phyloP scores from a whole-genome alignment of 164 flowering plant species.

The Kingdonia uniflora region DNA sequence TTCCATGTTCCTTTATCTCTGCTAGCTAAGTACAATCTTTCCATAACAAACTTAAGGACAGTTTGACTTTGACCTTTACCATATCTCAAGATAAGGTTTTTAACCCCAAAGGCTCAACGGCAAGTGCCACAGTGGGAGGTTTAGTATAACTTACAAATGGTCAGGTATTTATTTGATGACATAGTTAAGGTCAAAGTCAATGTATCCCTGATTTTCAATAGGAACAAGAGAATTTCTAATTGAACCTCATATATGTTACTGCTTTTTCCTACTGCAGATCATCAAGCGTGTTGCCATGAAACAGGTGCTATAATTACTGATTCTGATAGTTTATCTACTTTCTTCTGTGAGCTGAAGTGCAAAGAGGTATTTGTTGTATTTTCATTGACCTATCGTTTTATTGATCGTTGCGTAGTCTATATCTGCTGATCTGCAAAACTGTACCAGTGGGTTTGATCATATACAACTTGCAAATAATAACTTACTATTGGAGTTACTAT shows the following conservation, averaged over 20 bases:
- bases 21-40: not conserved
- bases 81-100: no score
- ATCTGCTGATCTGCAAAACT: not conserved
- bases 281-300: slow-evolving; percentile 23
- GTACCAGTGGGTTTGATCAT: not conserved
- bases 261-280: slow-evolving; percentile 32
- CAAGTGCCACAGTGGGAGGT: no score
- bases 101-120: no score
- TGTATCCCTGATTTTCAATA: not conserved
- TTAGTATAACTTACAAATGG: no score
- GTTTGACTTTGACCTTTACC: no score
- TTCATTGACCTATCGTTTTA: no score
- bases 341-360: slow-evolving; percentile 52
- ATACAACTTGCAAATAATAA: no score
- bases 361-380: slow-evolving; percentile 27
- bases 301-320: slow-evolving; percentile 13
- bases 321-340: slow-evolving; percentile 13
- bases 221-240: not conserved
- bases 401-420: no score
- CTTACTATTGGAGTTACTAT: no score
- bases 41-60: no score
- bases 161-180: no score
- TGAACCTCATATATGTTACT: slow-evolving; percentile 6
- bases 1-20: not conserved
- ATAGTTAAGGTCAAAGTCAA: no score